Percentiles rank a stretch among this genome's conserved stretches.
Evolutionary conservation across 202 grass and related monocot genomes (phyloP).

Genomic region (Sporobolus alterniflorus): DNA sequence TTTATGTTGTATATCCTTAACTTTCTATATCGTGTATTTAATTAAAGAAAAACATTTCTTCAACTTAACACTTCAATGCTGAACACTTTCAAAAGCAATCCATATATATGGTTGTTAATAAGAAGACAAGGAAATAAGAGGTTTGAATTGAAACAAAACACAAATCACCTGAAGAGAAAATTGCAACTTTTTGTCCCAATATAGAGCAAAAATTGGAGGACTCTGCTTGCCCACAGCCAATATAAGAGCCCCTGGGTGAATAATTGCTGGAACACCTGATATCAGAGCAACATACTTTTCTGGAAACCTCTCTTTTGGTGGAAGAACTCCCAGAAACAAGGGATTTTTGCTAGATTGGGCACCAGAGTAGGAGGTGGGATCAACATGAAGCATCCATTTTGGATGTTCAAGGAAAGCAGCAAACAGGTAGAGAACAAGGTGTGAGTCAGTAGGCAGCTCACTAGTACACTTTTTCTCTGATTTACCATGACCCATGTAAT

Average conservation of each 20-base stretch:
- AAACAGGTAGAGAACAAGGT: slow-evolving; percentile 89
- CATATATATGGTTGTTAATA: not conserved
- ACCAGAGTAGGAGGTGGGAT: slow-evolving; percentile 90
- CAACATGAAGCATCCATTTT: slow-evolving; percentile 97
- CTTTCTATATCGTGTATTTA: not conserved
- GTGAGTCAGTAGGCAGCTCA: slow-evolving; percentile 89
- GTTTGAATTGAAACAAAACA: not conserved
- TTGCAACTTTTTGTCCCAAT: slow-evolving; percentile 96
- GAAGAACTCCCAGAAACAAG: slow-evolving; percentile 95
- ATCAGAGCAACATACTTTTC: slow-evolving; percentile 99
- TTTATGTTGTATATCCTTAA: slow-evolving; percentile 10
- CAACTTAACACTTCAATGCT: not conserved
- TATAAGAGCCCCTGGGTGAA: slow-evolving; percentile 92
- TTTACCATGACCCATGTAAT: slow-evolving; percentile 81
- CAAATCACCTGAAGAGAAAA: slow-evolving; percentile 93
- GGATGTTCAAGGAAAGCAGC: slow-evolving; percentile 97
- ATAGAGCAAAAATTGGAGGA: slow-evolving; percentile 80
- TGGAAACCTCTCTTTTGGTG: slow-evolving; percentile 93
- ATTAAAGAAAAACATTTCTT: not conserved
- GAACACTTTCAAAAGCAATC: not conserved
- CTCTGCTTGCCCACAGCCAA: slow-evolving; percentile 85
- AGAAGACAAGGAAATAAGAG: not conserved
- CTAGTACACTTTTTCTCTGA: slow-evolving; percentile 78
- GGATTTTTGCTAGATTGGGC: slow-evolving; percentile 95
- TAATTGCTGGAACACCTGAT: slow-evolving; percentile 74